Evolutionary conservation across 805 yeast genomes (phyloP).

Genomic region (Saturnispora galanensis): DNA sequence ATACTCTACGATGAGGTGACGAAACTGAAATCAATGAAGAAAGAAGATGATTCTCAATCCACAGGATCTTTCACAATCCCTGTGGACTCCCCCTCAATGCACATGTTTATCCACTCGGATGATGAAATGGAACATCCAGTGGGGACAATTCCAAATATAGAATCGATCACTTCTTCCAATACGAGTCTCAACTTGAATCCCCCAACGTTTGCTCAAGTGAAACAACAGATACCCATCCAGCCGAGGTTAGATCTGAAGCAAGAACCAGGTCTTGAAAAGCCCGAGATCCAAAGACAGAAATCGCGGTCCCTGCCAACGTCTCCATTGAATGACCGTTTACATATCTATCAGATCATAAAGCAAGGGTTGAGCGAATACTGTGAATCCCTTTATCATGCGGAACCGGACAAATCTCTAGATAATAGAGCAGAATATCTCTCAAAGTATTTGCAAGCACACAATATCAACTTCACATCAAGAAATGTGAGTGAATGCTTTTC

Average conservation of each 20-base stretch:
- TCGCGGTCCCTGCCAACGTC: background rate
- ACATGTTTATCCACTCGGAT: conserved; percentile 7
- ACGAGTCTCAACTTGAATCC: conserved; percentile 6
- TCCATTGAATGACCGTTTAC: conserved; percentile 5
- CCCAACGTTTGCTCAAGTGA: conserved; percentile 10
- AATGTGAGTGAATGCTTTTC: conserved; percentile 19
- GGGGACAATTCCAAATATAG: background rate
- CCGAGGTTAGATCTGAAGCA: background rate
- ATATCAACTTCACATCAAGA: conserved; percentile 18
- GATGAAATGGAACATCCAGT: conserved; percentile 5
- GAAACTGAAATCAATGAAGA: conserved; percentile 1
- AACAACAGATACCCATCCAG: conserved; percentile 5
- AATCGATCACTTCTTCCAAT: conserved; percentile 5
- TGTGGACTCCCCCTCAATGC: conserved; percentile 17
- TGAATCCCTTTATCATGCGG: conserved; percentile 13
- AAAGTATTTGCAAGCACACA: conserved; percentile 13
- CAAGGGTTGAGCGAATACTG: conserved; percentile 21
- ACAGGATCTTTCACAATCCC: conserved; percentile 14
- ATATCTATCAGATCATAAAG: conserved; percentile 12
- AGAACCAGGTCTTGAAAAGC: background rate
- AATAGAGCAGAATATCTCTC: conserved; percentile 22
- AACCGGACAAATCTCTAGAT: conserved; percentile 14
- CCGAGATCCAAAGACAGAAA: background rate
- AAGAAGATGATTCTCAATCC: background rate
- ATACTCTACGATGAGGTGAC: conserved; percentile 4